Base-by-base conservation (phyloP, 2,329 filamentous ascomycete species). In the Beauveria rudraprayagi region DNA sequence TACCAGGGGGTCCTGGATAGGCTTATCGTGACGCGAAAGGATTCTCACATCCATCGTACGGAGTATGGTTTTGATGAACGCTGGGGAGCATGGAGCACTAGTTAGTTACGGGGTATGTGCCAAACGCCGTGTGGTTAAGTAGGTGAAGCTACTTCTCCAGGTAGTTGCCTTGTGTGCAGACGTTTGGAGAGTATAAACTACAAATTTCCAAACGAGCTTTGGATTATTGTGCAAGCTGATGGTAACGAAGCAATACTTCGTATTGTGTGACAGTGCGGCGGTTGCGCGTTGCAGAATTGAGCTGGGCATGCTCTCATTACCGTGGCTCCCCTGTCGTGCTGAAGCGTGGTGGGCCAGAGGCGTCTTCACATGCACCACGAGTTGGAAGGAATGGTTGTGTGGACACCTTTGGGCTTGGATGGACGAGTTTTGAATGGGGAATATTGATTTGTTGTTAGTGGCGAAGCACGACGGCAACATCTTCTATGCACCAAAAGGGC, bases 281-380 rank as follows among this genome's bases (percentile, higher is more conserved):
- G 19, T 34, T 37, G 19, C 44, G 22, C 44, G 22, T 16, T 47
- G 22, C 44, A 47, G n/a, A n/a, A 28, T 19, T 28, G 5, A 54
- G 52, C 17, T 55, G 52, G 40, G 10, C 24, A 54, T 26, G 37
- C 34, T 57, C 24, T 34, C 50, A 34, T 50, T 46, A 19, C 6
- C 7, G 19, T 37, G 34, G 11, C n/a, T n/a, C 47, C 56, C 56
- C 56, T 50, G 56, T 59, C 40, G 56, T 28, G 56, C 56, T 59
- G 56, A 59, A 59, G 47, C 26, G n/a, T 59, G 40, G 56, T 59
- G 56, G 56, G 47, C 56, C 56, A 8, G 37, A 43, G 47, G 24
- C 40, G 47, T 19, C 40, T 52, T 59, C 48, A 44, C 48, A 51
- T 59, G 47, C 44, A 58, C 30, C 14, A n/a, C n/a, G 28, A 47